Base-by-base conservation (phyloP, 257 asterid genomes). In the Anisodus acutangulus region DNA sequence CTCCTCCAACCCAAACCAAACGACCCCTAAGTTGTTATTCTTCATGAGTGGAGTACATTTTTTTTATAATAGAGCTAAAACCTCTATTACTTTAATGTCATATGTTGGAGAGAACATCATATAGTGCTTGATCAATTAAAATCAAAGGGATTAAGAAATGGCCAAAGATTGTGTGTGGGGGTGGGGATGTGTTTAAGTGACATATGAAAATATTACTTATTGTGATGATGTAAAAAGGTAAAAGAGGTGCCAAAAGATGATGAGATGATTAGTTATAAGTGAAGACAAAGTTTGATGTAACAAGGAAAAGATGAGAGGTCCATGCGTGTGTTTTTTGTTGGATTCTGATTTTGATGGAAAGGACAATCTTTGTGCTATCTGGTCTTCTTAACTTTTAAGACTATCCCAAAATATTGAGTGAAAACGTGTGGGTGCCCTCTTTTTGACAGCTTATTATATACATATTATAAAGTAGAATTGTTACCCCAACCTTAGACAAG, bases 301-400 rank as follows among this genome's bases (percentile, higher is more conserved):
- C 59, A 47, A 41, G 59, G 68, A 76, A 72, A 85, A 71, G 69
- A 78, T 74, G 79, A 16, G 79, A 69, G 84, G 63, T 47, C 86
- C 87, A 82, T 76, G 84, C 85, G 87, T 81, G 87, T 85, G 16
- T 53, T 72, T 57, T 47, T 83, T 80, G 63, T 82, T 82, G 9
- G 80, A 58, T 31, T 49, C 39, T 53, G 80, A 82, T 83, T 49
- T 60, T 41, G 86, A 82, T 84, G 76, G 80, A 81, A 85, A 86
- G 90, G 94, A 89, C 94, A 88, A 89, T 90, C 84, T 86, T 80
- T 37, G 55, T 49, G 43, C 69, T 84, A 85, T 88, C 89, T 86
- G 83, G 81, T 84, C 72, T 66, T 85, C 86, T 58, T 55, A 81
- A 82, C 84, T 86, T 88, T 79, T 64, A 7, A 1, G 31, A 31